Evolutionary conservation across 768 basidiomycete genomes (phyloP), one percentile per base, ranked within the genome.

Genomic region (Suillus ampliporus): DNA sequence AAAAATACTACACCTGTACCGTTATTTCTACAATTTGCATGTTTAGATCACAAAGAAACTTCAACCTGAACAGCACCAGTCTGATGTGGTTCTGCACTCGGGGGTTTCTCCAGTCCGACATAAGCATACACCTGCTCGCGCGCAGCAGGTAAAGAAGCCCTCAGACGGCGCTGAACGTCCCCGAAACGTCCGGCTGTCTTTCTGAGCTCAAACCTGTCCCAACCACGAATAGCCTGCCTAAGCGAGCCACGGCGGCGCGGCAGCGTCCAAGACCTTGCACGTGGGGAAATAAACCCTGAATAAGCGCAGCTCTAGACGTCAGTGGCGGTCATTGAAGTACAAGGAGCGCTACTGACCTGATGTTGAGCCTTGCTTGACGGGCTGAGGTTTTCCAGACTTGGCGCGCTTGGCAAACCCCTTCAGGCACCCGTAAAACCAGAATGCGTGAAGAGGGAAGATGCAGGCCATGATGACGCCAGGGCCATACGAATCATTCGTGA

Each of bases 391-490:
- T 50, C 60, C 38, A 7, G 21, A 10, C 41, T 69, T 67, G 14
- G 67, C 69, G 3, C 79, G 71, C 65, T 77, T 77, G 41, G 81
- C 37, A 64, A 85, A 82, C 1, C 84, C 84, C 62, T 75, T 77
- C 50, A 87, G 31, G 60, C 82, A 85, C 13, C 82, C 82, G 2
- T 65, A 57, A 72, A 88, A 87, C 86, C 86, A 88, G 41, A 77
- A 67, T 2, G 77, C 79, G 64, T 88, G 86, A 53, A 88, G 70
- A 10, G 83, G 80, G 40, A 84, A 76, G 31, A 84, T 79, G 52
- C 71, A 62, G 8, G 69, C 64, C 59, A 85, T 74, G 58, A 84
- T 63, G 34, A 73, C 64, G 0, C 75, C 71, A 1, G 86, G 85
- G 3, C 79, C 64, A 44, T 69, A 73, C 1, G 80, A 80, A 14